Evolutionary conservation across 1,139 yeast genomes (phyloP), one percentile per base, ranked within the genome.

Genomic region (Geotrichum phurueaensis): DNA sequence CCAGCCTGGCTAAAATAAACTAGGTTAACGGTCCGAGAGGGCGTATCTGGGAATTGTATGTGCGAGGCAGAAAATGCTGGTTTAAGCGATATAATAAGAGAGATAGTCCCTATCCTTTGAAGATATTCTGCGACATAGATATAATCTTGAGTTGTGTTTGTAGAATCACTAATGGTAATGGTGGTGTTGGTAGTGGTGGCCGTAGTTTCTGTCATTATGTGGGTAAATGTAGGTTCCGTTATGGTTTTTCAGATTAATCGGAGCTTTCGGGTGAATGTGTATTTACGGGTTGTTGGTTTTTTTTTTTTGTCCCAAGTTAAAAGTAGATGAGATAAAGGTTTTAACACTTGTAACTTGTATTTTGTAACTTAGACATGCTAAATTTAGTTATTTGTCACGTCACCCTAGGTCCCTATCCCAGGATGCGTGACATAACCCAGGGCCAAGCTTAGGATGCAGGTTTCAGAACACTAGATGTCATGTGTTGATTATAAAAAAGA

Each of bases 111-210:
- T 50, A 72, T 70, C 45, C 71, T 61, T 12, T 70, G 65, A 56
- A 77, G 66, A 54, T 73, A 70, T 63, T 77, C 80, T 1, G 77
- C 71, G 62, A 70, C 68, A 59, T 70, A 74, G 20, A 60, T 54
- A 4, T 13, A 48, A 29, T 48, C 27, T 48, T 25, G 51, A 25
- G 31, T 20, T n/a, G n/a, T n/a, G n/a, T n/a, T n/a, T n/a, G n/a
- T n/a, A n/a, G n/a, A n/a, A n/a, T n/a, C n/a, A n/a, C n/a, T n/a
- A n/a, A n/a, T n/a, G n/a, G n/a, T n/a, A 10, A 9, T n/a, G 48
- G 7, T 10, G 48, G 48, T 6, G 18, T 18, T 48, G 13, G 55
- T 36, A 10, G 31, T 2, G 7, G n/a, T 23, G 12, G 27, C 23
- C 9, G 29, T 20, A 1, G 27, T 39, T 23, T 6, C 22, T n/a